These are phyloP conservation scores for Fusarium keratoplasticum DNA, from an alignment of 2,329 filamentous ascomycete genomes.

Conservation along the genomic window DNA sequence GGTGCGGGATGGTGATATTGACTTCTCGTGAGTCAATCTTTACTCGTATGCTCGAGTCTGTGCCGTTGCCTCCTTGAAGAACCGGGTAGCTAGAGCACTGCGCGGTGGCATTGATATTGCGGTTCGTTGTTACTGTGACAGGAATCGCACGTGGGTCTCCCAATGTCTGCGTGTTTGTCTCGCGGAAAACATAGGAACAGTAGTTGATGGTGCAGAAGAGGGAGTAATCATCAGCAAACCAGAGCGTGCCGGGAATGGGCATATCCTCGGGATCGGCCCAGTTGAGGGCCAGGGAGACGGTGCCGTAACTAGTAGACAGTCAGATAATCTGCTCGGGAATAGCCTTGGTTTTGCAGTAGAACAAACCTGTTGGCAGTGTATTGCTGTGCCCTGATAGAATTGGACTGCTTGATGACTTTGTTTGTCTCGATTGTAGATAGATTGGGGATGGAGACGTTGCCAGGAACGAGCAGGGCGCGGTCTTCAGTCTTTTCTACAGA, in stretches of 20 bases:
- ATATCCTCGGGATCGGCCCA: conserved; percentile 20
- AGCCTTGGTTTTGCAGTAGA: fast-evolving
- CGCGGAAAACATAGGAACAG: conserved; percentile 52
- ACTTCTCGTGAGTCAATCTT: background rate
- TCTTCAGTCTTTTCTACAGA: conserved; percentile 53
- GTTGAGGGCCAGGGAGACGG: conserved; percentile 47
- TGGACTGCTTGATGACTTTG: conserved; percentile 41
- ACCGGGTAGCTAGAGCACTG: conserved; percentile 14
- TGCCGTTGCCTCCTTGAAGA: conserved; percentile 9
- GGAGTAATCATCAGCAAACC: conserved; percentile 40
- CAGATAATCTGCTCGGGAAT: background rate
- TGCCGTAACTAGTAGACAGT: conserved; percentile 49
- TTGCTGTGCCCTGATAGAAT: conserved; percentile 45
- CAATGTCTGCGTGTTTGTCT: conserved; percentile 31
- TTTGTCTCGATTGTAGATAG: conserved; percentile 49
- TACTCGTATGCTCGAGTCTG: background rate
- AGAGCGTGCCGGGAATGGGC: conserved; percentile 45
- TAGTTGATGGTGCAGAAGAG: conserved; percentile 48
- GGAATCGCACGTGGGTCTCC: background rate
- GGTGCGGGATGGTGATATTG: background rate
- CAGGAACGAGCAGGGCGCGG: conserved; percentile 44
- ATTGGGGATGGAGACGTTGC: conserved; percentile 50
- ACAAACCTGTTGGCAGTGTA: conserved; percentile 54
- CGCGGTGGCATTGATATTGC: conserved; percentile 5
- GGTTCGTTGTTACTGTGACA: background rate